Percentiles rank a stretch among this genome's conserved stretches.
Conservation (phyloP, 139 green algal species). For the Chlamydomonas asymmetrica region DNA sequence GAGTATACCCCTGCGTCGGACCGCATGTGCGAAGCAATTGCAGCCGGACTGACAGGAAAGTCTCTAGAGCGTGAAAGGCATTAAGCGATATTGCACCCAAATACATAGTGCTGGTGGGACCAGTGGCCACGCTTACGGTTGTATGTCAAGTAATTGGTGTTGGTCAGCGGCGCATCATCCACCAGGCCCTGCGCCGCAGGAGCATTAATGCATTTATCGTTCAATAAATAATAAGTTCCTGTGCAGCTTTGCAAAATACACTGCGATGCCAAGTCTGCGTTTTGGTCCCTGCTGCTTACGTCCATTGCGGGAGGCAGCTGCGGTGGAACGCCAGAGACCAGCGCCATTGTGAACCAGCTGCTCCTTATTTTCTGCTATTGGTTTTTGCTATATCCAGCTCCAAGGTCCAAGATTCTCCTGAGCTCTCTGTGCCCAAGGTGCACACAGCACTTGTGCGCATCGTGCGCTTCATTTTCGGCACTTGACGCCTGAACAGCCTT, state of each 20-base stretch:
- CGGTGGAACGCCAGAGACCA: too few relatives aligned
- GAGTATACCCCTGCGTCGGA: slow-evolving; percentile 28
- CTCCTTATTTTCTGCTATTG: too few relatives aligned
- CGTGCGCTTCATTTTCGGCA: too few relatives aligned
- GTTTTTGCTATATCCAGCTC: too few relatives aligned
- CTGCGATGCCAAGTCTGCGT: neutral
- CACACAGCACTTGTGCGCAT: too few relatives aligned
- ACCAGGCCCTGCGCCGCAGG: slow-evolving; percentile 40
- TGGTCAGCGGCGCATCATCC: slow-evolving; percentile 39
- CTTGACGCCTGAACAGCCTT: too few relatives aligned
- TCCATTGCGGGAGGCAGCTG: slow-evolving; percentile 22
- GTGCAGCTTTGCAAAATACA: neutral
- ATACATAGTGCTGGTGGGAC: too few relatives aligned
- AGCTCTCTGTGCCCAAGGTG: too few relatives aligned
- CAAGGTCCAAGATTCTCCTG: too few relatives aligned
- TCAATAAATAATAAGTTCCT: neutral
- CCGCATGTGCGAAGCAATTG: too few relatives aligned
- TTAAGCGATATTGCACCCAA: neutral
- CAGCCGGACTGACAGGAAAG: neutral
- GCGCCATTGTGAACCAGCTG: too few relatives aligned
- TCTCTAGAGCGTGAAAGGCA: neutral
- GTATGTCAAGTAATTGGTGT: slow-evolving; percentile 39
- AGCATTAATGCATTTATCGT: neutral
- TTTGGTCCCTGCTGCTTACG: neutral
- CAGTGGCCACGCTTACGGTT: slow-evolving; percentile 39